phyloP scores from a whole-genome alignment of 257 asterid genomes.

The Cordia subcordata region DNA sequence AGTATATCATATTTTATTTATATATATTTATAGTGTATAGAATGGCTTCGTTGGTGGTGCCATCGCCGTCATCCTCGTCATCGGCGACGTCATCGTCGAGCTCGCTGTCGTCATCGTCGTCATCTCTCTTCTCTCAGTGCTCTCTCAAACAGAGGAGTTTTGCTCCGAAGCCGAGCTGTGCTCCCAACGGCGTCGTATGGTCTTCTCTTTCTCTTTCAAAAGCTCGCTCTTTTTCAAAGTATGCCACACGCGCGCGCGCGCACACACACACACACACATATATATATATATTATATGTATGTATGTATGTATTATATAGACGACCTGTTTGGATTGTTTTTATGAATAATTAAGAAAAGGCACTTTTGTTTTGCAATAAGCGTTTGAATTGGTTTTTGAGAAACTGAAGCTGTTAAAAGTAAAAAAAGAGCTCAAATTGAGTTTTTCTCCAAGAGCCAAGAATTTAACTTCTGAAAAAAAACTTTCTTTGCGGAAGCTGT shows the following conservation, averaged over 20 bases:
- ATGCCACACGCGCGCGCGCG: not conserved
- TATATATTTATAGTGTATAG: not conserved
- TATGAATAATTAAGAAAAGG: no score
- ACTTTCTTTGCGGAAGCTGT: no score
- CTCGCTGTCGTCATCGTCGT: conserved; percentile 5
- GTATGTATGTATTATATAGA: no score
- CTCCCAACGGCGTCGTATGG: conserved; percentile 41
- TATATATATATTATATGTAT: no score
- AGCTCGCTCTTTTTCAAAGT: not conserved
- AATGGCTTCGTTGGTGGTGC: conserved; percentile 45
- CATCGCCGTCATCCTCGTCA: conserved; percentile 17
- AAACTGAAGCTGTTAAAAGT: no score
- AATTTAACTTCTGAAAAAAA: no score
- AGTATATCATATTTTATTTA: not conserved
- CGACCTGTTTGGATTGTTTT: no score
- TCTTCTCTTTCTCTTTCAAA: not conserved
- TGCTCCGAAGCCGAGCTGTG: conserved; percentile 18
- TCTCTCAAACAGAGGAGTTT: conserved; percentile 15
- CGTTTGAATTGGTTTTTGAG: no score
- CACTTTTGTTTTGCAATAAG: no score
- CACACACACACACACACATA: not conserved
- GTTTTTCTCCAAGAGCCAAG: no score
- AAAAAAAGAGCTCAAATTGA: no score
- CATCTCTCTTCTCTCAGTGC: conserved; percentile 18
- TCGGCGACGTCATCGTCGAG: conserved; percentile 17